Base-by-base conservation (phyloP, 352 stramenopile species). In the Pythium vanterpoolii region DNA sequence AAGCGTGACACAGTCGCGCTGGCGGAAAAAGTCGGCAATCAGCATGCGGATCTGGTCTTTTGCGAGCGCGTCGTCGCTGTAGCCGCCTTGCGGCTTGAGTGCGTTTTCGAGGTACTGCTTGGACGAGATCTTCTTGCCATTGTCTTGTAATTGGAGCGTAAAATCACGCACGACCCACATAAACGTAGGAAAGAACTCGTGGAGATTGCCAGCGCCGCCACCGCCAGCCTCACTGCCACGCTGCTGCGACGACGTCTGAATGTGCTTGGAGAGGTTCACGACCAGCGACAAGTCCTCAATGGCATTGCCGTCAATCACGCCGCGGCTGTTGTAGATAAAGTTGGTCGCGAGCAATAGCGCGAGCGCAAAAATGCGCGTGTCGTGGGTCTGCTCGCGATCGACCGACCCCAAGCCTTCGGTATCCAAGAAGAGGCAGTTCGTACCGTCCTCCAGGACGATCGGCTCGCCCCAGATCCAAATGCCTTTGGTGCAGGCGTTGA, bases 141-240 rank as follows among this genome's bases (percentile, higher is more conserved):
- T 89, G 45, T 96, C 84, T 45, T 90, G 73, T 31, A 96, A 60
- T 59, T 91, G 79, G 31, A 97, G 69, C 38, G 87, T 92, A 49
- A 97, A 97, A 64, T 97, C 89, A 11, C 89, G 76, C 24, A 97
- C 84, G 53, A 97, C 83, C 89, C 89, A 97, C 63, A 93, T 72
- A 53, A 97, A 96, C 16, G 62, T 78, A 16, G 89, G 89, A 59
- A 96, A 96, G 59, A 95, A 94, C 62, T 95, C 73, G 53, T 89
- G 73, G 38, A 95, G 71, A 31, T 73, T 78, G n/a, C 51, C 48
- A n/a, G 44, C 50, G 19, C 51, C 54, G 11, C 64, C 54, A 19
- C 51, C 54, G 11, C 64, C 54, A 19, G 39, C 21, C 2, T 44
- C 40, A 24, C 56, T 58, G 18, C 73, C 72, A 18, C 74, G 76